phyloP scores from a whole-genome alignment of 2,329 filamentous ascomycete species.

The Neofusicoccum sp. region DNA sequence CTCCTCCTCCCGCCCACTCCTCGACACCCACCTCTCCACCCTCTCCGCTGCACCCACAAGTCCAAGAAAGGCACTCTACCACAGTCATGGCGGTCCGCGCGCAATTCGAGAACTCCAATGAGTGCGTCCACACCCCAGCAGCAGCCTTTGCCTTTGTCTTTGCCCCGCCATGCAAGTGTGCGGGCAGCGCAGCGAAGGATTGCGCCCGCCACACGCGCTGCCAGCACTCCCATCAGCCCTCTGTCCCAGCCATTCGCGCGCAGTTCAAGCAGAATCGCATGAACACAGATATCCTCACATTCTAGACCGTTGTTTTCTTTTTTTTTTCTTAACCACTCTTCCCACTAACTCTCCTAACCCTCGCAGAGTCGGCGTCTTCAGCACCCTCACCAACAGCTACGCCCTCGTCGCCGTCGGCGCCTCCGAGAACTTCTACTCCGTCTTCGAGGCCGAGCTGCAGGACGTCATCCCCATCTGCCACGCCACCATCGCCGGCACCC shows the following conservation, averaged over 20 bases:
- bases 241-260: background rate
- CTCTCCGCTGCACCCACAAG: background rate
- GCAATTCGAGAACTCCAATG: conserved; percentile 86
- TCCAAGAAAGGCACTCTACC: background rate
- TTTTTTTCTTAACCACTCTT: background rate
- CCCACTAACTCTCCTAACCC: background rate
- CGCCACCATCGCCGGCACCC: conserved; percentile 92
- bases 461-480: conserved; percentile 97
- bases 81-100: conserved; percentile 53
- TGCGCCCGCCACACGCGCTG: no score
- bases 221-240: no score
- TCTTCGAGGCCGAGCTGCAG: conserved; percentile 97
- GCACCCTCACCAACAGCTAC: conserved; percentile 96
- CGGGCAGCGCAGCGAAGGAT: background rate
- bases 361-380: conserved; percentile 87
- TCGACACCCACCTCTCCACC: background rate
- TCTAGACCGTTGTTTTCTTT: background rate
- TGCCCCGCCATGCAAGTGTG: conserved; percentile 18
- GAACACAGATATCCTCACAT: no score
- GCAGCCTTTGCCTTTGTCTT: background rate
- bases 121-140: conserved; percentile 58
- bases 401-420: conserved; percentile 90
- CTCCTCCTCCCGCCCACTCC: background rate
- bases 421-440: conserved; percentile 98
- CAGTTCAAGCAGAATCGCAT: no score